These are phyloP conservation scores for Rehmannia glutinosa DNA, from an alignment of 257 asterid genomes.

Conservation along the genomic window DNA sequence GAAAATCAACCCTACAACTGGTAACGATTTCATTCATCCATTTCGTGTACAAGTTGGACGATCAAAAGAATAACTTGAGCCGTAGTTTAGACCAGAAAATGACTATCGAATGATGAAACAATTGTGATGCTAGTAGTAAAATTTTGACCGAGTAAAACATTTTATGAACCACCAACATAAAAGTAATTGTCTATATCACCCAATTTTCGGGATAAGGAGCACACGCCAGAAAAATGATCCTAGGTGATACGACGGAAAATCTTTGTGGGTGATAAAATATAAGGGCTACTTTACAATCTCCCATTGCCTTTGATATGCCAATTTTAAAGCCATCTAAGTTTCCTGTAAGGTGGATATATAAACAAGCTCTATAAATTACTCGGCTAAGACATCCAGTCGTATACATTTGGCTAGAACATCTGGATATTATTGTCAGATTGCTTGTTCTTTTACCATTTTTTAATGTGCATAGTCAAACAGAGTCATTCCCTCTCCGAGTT, in stretches of 20 bases:
- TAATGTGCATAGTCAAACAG: background rate
- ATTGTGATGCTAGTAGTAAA: background rate
- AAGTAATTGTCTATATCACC: background rate
- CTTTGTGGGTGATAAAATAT: background rate
- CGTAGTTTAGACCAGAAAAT: background rate
- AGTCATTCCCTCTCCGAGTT: too few relatives aligned
- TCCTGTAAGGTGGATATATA: background rate
- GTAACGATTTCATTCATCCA: slow-evolving; percentile 28
- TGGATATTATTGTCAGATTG: background rate
- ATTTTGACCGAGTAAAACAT: background rate
- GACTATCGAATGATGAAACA: background rate
- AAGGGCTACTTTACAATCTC: background rate
- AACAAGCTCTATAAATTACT: background rate
- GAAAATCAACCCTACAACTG: slow-evolving; percentile 92
- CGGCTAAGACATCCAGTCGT: background rate
- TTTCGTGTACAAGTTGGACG: background rate
- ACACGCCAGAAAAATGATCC: background rate
- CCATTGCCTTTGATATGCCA: background rate
- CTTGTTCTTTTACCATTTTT: background rate
- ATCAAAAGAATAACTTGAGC: background rate
- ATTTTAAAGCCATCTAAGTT: background rate
- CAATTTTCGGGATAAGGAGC: background rate
- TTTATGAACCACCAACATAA: background rate
- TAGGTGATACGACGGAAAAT: background rate
- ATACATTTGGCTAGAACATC: too few relatives aligned